Evolutionary conservation across 805 yeast genomes (phyloP).

Genomic region (Starmerella asiatica): DNA sequence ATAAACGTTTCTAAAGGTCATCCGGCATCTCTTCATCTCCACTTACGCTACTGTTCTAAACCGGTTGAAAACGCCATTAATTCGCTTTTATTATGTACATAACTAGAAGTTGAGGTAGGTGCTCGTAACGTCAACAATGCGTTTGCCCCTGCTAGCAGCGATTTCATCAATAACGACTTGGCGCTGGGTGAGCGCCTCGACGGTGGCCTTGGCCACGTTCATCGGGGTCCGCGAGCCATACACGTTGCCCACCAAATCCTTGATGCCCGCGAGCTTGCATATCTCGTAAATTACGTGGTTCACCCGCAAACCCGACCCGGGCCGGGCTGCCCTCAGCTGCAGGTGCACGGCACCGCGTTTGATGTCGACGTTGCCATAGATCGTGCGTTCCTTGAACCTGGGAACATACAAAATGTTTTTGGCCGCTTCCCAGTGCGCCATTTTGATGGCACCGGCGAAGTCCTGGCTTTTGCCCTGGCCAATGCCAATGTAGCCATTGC

Average conservation of each 20-base stretch:
- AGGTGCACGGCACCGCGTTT: conserved; percentile 80
- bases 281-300: conserved; percentile 82
- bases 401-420: conserved; percentile 71
- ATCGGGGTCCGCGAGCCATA: conserved; percentile 86
- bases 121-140: conserved; percentile 82
- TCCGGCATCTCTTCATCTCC: no score
- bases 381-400: conserved; percentile 82
- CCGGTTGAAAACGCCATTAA: background rate
- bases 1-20: no score
- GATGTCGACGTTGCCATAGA: conserved; percentile 67
- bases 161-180: conserved; percentile 77
- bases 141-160: conserved; percentile 87
- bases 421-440: conserved; percentile 90
- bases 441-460: conserved; percentile 57
- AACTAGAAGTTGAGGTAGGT: conserved; percentile 46
- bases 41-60: no score
- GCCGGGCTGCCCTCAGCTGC: conserved; percentile 71
- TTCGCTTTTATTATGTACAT: background rate
- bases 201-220: conserved; percentile 83
- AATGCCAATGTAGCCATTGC: conserved; percentile 83
- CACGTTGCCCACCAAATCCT: conserved; percentile 82
- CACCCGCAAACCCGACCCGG: conserved; percentile 87
- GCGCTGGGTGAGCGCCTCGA: conserved; percentile 62
- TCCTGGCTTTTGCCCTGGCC: conserved; percentile 77
- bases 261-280: conserved; percentile 86